Base-by-base conservation (phyloP, 495 filamentous ascomycete species). In the Hyphodiscus hymeniophilus region DNA sequence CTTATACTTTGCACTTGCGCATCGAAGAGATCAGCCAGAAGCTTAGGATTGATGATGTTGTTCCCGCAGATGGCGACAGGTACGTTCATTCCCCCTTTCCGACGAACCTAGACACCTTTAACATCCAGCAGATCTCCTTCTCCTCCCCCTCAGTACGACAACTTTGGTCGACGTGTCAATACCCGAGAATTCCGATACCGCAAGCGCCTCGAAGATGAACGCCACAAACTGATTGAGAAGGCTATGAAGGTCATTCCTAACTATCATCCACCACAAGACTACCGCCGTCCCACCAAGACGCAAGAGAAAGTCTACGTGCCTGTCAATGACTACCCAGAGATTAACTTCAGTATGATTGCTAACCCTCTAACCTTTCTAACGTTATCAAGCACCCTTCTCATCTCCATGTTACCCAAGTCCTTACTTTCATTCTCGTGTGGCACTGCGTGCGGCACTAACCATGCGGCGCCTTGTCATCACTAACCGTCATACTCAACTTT, bases 261-360 rank as follows among this genome's bases (percentile, higher is more conserved):
- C 75, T 98, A 97, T 60, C 86, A 95, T 65, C 90, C 92, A 58
- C 92, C 92, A 33, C 82, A 88, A 71, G 92, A 98, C 66, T 97
- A 97, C 66, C 87, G 92, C 63, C 87, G 92, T 46, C 92, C 92
- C 31, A 94, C 89, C 60, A 98, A 97, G 85, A 96, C 92, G 60
- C 89, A 96, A 69, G 92, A 98, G 80, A 98, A 97, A 79, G 91
- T 98, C 81, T 98, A 98, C 66, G 92, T 98, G 63, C 92, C 92
- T 61, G 92, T 98, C 73, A 97, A 97, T 82, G 94, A 99, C 70
- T 99, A 99, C 72, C 94, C 94, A 76, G 94, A 97, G 71, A 96
- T 99, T 86, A 99, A 99, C 86, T 99, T 97, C 87, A 97, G 92
- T 98, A 95, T 87, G 90, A 91, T 90, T 85, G 82, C 89, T 94